phyloP scores from a whole-genome alignment of 1,284 basidiomycete genomes.

The Irpex sp. region DNA sequence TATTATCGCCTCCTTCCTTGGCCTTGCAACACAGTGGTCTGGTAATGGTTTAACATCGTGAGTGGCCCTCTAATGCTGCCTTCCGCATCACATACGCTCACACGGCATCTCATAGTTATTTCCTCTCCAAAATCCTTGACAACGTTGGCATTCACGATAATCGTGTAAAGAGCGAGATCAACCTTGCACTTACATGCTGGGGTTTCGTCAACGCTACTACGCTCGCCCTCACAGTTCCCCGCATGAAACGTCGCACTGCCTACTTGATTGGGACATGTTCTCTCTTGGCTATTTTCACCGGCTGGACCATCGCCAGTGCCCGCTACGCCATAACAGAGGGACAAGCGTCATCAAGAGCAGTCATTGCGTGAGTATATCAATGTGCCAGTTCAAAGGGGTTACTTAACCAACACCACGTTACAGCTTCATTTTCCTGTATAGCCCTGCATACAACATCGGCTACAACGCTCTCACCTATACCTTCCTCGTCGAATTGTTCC shows the following conservation, averaged over 20 bases:
- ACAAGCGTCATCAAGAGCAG: constrained; percentile 43
- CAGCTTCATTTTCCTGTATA: constrained; percentile 68
- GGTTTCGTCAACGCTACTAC: constrained; percentile 49
- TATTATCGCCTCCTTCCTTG: constrained; percentile 51
- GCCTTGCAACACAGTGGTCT: constrained; percentile 61
- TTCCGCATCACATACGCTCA: not conserved
- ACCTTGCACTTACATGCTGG: constrained; percentile 51
- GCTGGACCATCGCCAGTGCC: constrained; percentile 51
- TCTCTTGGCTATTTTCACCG: constrained; percentile 46
- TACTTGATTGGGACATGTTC: constrained; percentile 49
- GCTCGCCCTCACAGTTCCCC: constrained; percentile 44
- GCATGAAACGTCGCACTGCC: constrained; percentile 43
- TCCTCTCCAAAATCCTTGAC: constrained; percentile 68
- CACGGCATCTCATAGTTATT: constrained; percentile 44
- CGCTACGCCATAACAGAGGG: constrained; percentile 38
- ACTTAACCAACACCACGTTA: constrained; percentile 7
- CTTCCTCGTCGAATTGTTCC: constrained; percentile 67
- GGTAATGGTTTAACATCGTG: constrained; percentile 70
- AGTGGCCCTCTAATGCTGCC: constrained; percentile 15
- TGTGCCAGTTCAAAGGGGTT: not conserved
- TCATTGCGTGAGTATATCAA: constrained; percentile 39
- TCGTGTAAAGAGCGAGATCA: constrained; percentile 49
- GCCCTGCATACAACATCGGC: constrained; percentile 62
- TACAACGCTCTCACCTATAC: constrained; percentile 60
- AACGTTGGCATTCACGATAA: constrained; percentile 69